A percentile compares a stretch with the other conserved stretches of the same genome.
Conservation (phyloP, 2,329 filamentous ascomycete species). For the Spiromastix sp. region DNA sequence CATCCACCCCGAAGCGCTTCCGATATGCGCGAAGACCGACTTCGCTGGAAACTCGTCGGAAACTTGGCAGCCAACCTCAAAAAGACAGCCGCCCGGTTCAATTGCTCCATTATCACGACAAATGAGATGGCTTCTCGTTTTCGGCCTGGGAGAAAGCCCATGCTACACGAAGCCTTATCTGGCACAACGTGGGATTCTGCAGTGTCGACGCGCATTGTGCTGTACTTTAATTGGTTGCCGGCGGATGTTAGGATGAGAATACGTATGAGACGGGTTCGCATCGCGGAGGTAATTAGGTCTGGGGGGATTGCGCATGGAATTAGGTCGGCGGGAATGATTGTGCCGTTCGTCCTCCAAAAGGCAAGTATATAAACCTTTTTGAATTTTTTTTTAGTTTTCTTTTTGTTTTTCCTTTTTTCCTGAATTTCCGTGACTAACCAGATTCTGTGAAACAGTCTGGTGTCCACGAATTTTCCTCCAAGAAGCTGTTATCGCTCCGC, state of each 20-base stretch:
- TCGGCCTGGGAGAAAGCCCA: conserved; percentile 53
- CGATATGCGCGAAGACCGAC: conserved; percentile 21
- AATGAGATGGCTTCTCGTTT: conserved; percentile 78
- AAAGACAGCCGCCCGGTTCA: conserved; percentile 62
- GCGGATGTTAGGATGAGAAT: conserved; percentile 28
- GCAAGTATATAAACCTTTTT: conserved; percentile 15
- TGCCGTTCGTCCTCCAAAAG: conserved; percentile 30
- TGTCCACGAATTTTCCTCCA: conserved; percentile 1
- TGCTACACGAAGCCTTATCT: conserved; percentile 64
- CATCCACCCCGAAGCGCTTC: conserved; percentile 25
- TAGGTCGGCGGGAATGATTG: conserved; percentile 21
- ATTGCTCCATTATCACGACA: conserved; percentile 63
- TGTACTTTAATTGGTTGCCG: conserved; percentile 63
- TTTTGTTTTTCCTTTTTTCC: background rate
- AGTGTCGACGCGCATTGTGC: conserved; percentile 59
- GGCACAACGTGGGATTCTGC: conserved; percentile 71
- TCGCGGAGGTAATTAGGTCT: conserved; percentile 56
- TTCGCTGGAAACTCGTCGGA: conserved; percentile 51
- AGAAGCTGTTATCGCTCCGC: background rate
- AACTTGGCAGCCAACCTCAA: conserved; percentile 51
- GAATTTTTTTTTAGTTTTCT: background rate
- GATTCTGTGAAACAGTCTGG: background rate
- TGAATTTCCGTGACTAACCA: background rate
- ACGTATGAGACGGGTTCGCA: conserved; percentile 40
- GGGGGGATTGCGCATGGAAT: conserved; percentile 39